Conservation (phyloP, 768 basidiomycete species). For the Suillus plorans region DNA sequence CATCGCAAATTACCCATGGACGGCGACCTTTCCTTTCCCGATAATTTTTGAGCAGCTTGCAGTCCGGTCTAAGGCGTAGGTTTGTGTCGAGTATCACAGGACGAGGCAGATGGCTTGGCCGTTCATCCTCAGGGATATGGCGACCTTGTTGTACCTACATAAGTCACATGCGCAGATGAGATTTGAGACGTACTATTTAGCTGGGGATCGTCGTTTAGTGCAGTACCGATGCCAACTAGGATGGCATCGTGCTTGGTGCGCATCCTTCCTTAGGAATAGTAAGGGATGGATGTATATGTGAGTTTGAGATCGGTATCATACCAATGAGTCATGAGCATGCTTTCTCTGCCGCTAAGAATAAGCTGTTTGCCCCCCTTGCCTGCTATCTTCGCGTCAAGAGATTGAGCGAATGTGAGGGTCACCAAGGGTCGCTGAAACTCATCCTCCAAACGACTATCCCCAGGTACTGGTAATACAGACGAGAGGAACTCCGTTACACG, state of each 20-base stretch:
- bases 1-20: slow-evolving; percentile 70
- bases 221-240: slow-evolving; percentile 86
- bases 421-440: slow-evolving; percentile 49
- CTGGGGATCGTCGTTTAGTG: slow-evolving; percentile 90
- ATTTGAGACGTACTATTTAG: slow-evolving; percentile 67
- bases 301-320: slow-evolving; percentile 31
- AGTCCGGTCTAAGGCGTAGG: slow-evolving; percentile 63
- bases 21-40: slow-evolving; percentile 55
- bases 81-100: slow-evolving; percentile 83
- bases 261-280: slow-evolving; percentile 55
- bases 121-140: slow-evolving; percentile 44
- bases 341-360: slow-evolving; percentile 79
- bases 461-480: slow-evolving; percentile 24
- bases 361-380: slow-evolving; percentile 73
- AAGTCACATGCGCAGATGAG: slow-evolving; percentile 2
- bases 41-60: slow-evolving; percentile 72
- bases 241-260: slow-evolving; percentile 92
- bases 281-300: not conserved
- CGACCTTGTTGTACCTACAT: slow-evolving; percentile 42
- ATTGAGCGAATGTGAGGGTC: slow-evolving; percentile 86
- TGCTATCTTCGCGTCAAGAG: slow-evolving; percentile 86
- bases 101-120: slow-evolving; percentile 55
- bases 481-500: slow-evolving; percentile 19
- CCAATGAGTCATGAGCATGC: slow-evolving; percentile 95
- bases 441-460: not conserved